Conservation (phyloP, 768 basidiomycete species). For the Clathrus columnatus region DNA sequence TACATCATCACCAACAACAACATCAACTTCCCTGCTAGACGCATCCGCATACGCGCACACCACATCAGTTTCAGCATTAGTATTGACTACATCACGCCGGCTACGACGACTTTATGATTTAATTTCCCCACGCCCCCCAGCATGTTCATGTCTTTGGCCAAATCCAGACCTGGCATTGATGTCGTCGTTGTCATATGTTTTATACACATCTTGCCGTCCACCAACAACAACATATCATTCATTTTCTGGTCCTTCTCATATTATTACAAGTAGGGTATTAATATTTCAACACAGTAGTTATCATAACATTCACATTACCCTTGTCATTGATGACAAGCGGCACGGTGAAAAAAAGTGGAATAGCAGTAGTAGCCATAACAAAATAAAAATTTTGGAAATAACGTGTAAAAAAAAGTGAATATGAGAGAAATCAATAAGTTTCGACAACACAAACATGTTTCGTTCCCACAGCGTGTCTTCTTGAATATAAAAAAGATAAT, state of each 20-base stretch:
- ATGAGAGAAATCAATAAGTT: too few relatives aligned
- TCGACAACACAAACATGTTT: too few relatives aligned
- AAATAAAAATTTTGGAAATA: too few relatives aligned
- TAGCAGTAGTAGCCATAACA: not conserved
- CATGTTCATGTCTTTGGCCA: too few relatives aligned
- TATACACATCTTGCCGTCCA: not conserved
- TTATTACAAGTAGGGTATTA: not conserved
- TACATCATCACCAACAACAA: not conserved
- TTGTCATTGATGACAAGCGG: not conserved
- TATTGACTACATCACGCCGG: too few relatives aligned
- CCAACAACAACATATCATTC: not conserved
- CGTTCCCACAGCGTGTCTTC: too few relatives aligned
- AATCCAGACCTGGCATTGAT: too few relatives aligned
- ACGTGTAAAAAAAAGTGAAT: too few relatives aligned
- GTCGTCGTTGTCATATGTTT: too few relatives aligned
- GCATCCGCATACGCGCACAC: not conserved
- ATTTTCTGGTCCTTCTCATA: not conserved
- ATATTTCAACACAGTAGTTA: not conserved
- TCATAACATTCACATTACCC: not conserved
- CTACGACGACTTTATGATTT: too few relatives aligned
- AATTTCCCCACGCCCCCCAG: too few relatives aligned
- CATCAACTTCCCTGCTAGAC: not conserved
- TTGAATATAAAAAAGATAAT: too few relatives aligned
- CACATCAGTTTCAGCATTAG: not conserved
- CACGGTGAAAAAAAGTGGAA: not conserved